Evolutionary conservation across 2,329 filamentous ascomycete species (phyloP), one percentile per base, ranked within the genome.

Genomic region (Aspergillus oerlinghausenensis): DNA sequence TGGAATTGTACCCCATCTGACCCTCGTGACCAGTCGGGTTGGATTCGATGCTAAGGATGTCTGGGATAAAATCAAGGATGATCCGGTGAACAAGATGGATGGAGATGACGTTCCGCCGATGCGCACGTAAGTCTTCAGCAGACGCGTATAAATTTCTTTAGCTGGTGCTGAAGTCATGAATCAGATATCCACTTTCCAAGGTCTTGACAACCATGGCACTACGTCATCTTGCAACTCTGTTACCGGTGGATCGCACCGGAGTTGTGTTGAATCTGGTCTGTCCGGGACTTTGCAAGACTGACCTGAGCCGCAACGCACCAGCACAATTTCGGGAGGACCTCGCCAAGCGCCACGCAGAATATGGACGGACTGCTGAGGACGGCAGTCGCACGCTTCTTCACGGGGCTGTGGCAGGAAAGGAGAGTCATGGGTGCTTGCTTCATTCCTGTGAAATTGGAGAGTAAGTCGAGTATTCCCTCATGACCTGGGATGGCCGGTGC

Each of bases 251-350:
- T 59, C 28, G 66, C 61, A 35, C 32, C 10, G 61, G 65, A 28
- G 66, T 75, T 8, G 65, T 73, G 29, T 52, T 75, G n/a, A 72
- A 72, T 49, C 60, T 64, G 5, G 58, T 74, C n/a, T 65, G 59
- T 32, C 71, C 71, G 3, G 71, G 71, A 2, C 55, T 70, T 29
- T 68, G 66, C 38, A 60, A 55, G 23, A 73, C 68, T 0, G 63
- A 61, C 0, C 60, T 73, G 1, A 55, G 55, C 35, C 62, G 67
- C 1, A 47, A 69, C 54, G 66, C 68, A n/a, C 35, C 57, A 14
- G 64, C 64, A 35, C 62, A 59, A 3, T 59, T 67, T 21, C 65
- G 64, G n/a, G 19, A 69, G 1, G 58, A 7, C 69, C 67, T 54
- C 43, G 32, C 7, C 29, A 62, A 14, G 49, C 32, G 5, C 6